Conservation (phyloP, 2,329 filamentous ascomycete species). For the Neonectria neomacrospora region DNA sequence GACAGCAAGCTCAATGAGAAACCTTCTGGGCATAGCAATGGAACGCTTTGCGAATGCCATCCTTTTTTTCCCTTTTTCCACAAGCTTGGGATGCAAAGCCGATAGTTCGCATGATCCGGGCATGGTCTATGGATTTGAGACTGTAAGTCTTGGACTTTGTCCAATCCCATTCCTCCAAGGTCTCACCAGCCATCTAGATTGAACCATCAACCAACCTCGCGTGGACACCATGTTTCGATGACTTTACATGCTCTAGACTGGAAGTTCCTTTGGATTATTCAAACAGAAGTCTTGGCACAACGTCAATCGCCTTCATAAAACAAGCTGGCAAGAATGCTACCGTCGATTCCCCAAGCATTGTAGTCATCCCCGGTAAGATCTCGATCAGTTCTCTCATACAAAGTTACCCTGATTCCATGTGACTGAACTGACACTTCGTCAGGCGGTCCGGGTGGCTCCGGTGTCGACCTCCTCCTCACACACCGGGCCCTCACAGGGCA, state of each 20-base stretch:
- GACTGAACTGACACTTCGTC: constrained; percentile 25
- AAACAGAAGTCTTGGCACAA: constrained; percentile 42
- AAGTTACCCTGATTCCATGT: constrained; percentile 10
- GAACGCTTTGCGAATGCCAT: constrained; percentile 19
- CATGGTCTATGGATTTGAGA: constrained; percentile 38
- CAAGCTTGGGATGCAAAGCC: constrained; percentile 39
- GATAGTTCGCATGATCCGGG: constrained; percentile 23
- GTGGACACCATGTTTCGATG: constrained; percentile 48
- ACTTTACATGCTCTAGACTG: constrained; percentile 45
- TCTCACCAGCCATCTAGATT: constrained; percentile 40
- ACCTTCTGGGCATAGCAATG: constrained; percentile 18
- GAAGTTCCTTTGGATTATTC: constrained; percentile 48
- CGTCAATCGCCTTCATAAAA: constrained; percentile 46
- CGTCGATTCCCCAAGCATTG: constrained; percentile 41
- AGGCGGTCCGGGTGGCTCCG: constrained; percentile 53
- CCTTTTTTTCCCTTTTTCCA: constrained; percentile 28
- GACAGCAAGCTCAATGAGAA: constrained; percentile 3
- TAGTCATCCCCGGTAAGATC: constrained; percentile 44
- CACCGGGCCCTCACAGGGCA: constrained; percentile 33
- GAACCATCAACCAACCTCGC: constrained; percentile 45
- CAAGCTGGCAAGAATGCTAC: constrained; percentile 47
- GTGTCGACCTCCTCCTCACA: constrained; percentile 26
- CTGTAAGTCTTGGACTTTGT: constrained; percentile 32
- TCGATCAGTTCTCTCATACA: neutral
- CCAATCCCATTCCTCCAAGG: constrained; percentile 10